phyloP scores from a whole-genome alignment of 176 grass and related monocot species.

The Oryza meridionalis region DNA sequence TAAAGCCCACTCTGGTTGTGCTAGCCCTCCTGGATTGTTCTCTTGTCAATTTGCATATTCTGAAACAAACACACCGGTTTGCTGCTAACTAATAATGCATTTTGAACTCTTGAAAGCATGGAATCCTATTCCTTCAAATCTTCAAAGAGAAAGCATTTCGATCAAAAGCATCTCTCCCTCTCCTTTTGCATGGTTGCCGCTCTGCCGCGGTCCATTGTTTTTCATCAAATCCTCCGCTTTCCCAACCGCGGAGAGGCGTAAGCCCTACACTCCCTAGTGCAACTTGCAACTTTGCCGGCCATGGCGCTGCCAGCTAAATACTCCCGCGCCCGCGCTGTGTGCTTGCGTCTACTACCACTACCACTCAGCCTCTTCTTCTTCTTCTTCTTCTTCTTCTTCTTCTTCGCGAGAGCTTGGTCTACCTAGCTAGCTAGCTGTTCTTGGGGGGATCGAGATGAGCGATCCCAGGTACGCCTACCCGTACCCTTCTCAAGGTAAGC shows the following conservation, averaged over 20 bases:
- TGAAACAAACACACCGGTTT: background rate
- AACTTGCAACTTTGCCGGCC: too few relatives aligned
- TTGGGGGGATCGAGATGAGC: background rate
- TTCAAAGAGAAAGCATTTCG: background rate
- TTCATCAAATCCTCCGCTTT: background rate
- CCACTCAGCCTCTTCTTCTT: background rate
- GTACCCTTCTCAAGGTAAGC: slow-evolving; percentile 66
- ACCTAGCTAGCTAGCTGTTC: background rate
- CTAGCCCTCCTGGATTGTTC: background rate
- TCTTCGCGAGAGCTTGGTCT: background rate
- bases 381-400: too few relatives aligned
- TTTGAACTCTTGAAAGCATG: background rate
- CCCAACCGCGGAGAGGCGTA: background rate
- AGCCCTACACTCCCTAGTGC: background rate
- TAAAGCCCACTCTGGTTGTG: background rate
- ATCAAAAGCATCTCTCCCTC: too few relatives aligned
- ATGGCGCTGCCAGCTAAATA: background rate
- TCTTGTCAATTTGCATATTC: background rate
- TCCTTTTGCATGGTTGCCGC: background rate
- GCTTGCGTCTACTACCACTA: background rate
- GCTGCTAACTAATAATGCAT: background rate
- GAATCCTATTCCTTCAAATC: background rate
- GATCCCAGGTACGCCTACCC: slow-evolving; percentile 56
- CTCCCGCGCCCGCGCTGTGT: background rate
- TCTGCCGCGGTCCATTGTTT: background rate